Conservation (phyloP, 495 filamentous ascomycete species). For the Neurospora sp. region DNA sequence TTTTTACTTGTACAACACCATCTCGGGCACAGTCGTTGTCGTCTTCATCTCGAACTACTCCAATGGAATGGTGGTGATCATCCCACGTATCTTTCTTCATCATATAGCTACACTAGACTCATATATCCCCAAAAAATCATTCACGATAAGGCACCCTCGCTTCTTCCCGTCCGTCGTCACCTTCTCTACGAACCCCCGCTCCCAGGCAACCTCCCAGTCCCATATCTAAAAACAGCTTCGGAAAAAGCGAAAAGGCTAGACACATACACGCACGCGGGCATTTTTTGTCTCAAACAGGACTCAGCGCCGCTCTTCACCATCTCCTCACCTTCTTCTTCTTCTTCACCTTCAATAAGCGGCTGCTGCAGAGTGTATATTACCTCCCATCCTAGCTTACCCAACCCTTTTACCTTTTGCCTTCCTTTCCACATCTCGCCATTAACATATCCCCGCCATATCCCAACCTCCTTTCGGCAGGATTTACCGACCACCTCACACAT, state of each 20-base stretch:
- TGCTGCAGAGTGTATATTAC: not conserved
- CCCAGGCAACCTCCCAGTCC: not conserved
- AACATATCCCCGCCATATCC: not conserved
- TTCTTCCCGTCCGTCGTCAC: not conserved
- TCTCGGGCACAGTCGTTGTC: too few species aligned
- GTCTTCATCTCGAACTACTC: not conserved
- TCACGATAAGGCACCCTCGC: not conserved
- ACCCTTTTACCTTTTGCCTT: not conserved
- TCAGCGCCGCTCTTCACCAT: not conserved
- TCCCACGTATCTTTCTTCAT: too few species aligned
- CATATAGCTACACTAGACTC: too few species aligned
- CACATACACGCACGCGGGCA: not conserved
- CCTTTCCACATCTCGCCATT: not conserved
- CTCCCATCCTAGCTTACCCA: not conserved
- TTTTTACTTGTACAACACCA: not conserved
- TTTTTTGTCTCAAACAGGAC: not conserved
- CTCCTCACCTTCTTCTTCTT: not conserved
- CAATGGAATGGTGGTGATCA: not conserved
- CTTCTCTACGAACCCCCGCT: not conserved
- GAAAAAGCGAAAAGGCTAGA: not conserved
- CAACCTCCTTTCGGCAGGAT: not conserved
- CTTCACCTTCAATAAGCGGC: not conserved
- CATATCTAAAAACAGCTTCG: not conserved
- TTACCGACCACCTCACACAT: not conserved
- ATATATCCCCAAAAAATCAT: not conserved